Conservation (phyloP, 2,329 filamentous ascomycete genomes). For the Arthroderma sp. region DNA sequence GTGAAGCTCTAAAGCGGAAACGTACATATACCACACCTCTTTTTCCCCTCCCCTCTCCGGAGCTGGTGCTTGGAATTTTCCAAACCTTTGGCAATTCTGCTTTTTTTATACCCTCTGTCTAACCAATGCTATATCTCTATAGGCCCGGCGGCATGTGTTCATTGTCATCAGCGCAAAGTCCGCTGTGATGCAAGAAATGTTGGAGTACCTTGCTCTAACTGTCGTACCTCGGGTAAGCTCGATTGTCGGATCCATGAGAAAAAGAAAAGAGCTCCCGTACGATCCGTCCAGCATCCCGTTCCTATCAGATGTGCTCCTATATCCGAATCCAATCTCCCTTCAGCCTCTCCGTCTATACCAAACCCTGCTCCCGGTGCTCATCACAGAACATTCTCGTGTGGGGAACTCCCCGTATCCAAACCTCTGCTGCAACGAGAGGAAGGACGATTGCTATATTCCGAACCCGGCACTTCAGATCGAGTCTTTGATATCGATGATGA, state of each 20-base stretch:
- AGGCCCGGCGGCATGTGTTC: conserved; percentile 34
- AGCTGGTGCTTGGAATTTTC: background rate
- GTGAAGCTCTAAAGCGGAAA: conserved; percentile 10
- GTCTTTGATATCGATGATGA: conserved; percentile 19
- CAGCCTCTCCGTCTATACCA: conserved; percentile 1
- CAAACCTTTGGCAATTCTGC: background rate
- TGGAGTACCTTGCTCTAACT: conserved; percentile 38
- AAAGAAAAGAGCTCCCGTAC: conserved; percentile 33
- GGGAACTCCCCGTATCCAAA: background rate
- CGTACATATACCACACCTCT: conserved; percentile 3
- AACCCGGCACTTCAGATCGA: background rate
- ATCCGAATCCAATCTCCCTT: conserved; percentile 4
- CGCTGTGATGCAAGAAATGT: conserved; percentile 37
- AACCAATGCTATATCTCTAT: background rate
- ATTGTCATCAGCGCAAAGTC: conserved; percentile 40
- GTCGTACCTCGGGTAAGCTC: conserved; percentile 27
- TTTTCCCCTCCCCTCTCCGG: background rate
- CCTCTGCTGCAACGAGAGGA: too few species aligned
- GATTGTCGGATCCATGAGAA: conserved; percentile 39
- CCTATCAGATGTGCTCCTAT: conserved; percentile 33
- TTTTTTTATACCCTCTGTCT: background rate
- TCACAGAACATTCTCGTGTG: background rate
- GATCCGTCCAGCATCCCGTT: conserved; percentile 30
- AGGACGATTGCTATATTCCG: background rate
- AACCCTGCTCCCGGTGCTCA: conserved; percentile 1